Evolutionary conservation across 2,329 filamentous ascomycete genomes (phyloP).

Genomic region (Aspergillus sp.): DNA sequence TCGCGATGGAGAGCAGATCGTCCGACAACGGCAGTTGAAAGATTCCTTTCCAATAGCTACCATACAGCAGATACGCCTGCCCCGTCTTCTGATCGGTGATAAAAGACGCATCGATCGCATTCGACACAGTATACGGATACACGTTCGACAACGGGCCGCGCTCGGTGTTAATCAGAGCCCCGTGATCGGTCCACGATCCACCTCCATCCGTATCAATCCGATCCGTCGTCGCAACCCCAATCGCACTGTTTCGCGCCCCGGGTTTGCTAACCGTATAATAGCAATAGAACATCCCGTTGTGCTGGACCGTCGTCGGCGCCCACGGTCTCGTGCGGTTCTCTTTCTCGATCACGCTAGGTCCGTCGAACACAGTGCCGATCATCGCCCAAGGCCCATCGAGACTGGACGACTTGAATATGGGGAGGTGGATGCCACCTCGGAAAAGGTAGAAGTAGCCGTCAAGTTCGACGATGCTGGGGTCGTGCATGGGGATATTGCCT

Average conservation of each 20-base stretch:
- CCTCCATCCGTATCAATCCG: constrained; percentile 8
- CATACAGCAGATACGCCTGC: constrained; percentile 25
- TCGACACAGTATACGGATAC: constrained; percentile 27
- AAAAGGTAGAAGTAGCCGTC: constrained; percentile 28
- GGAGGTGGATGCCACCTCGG: constrained; percentile 22
- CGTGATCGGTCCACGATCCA: constrained; percentile 28
- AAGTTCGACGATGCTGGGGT: constrained; percentile 25
- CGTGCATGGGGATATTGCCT: constrained; percentile 23
- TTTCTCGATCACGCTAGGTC: constrained; percentile 23
- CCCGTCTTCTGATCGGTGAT: constrained; percentile 18
- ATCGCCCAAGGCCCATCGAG: constrained; percentile 27
- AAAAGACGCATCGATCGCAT: constrained; percentile 31
- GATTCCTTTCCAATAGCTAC: constrained; percentile 30
- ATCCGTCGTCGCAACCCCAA: constrained; percentile 27
- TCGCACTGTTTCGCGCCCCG: constrained; percentile 26
- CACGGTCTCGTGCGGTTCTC: constrained; percentile 25
- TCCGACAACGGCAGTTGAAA: constrained; percentile 27
- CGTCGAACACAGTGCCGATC: constrained; percentile 24
- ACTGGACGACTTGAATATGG: constrained; percentile 16
- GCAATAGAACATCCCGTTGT: constrained; percentile 27
- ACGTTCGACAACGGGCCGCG: constrained; percentile 15
- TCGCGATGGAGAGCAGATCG: constrained; percentile 22
- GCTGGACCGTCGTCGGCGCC: constrained; percentile 27
- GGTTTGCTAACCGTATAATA: constrained; percentile 26
- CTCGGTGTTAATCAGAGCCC: constrained; percentile 25